Conservation (phyloP, 345 rosid species). For the thale cress (Arabidopsis thaliana) region TAIR10.1 NC_003075.7:15160001-15160500, state of each 20-base stretch:
- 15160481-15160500: no score
- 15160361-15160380: no score
- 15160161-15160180: slow-evolving; percentile 55
- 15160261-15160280: slow-evolving; percentile 4
- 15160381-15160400: no score
- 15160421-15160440: no score
- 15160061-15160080: slow-evolving; percentile 65
- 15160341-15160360: no score
- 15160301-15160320: no score
- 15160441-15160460: no score
- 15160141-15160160: slow-evolving; percentile 49
- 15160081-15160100: slow-evolving; percentile 61
- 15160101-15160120: slow-evolving; percentile 65
- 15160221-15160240: slow-evolving; percentile 4
- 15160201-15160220: slow-evolving; percentile 17
- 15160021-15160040: slow-evolving; percentile 56
- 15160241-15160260: slow-evolving; percentile 1
- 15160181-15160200: slow-evolving; percentile 18
- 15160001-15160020: slow-evolving; percentile 73
- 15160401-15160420: no score
- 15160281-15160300: not conserved
- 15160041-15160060: slow-evolving; percentile 63
- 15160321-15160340: no score
- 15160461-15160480: no score
- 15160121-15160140: slow-evolving; percentile 60